These are phyloP conservation scores for Phanerochaete sordida DNA, from an alignment of 768 basidiomycete genomes.

Conservation along the genomic window DNA sequence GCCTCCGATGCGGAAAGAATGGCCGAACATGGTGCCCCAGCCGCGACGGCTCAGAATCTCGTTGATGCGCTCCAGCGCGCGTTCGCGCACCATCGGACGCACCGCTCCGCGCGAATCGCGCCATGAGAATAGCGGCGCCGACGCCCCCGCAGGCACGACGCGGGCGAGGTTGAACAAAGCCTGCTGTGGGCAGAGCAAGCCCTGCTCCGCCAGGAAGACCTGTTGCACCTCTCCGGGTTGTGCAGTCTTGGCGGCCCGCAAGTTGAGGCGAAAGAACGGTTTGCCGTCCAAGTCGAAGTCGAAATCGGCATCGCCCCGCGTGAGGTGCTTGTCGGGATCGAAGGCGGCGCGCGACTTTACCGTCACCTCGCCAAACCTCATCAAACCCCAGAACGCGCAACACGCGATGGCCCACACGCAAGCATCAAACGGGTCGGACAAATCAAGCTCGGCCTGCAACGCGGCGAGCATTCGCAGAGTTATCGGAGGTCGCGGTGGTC, in stretches of 20 bases:
- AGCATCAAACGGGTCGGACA: slow-evolving; percentile 26
- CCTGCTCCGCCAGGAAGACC: slow-evolving; percentile 24
- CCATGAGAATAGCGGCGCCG: not conserved
- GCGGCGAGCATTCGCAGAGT: slow-evolving; percentile 30
- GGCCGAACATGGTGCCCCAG: not conserved
- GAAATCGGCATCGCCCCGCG: slow-evolving; percentile 17
- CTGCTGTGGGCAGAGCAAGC: slow-evolving; percentile 25
- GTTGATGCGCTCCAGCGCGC: slow-evolving; percentile 4
- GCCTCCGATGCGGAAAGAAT: slow-evolving; percentile 11
- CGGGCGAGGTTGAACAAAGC: slow-evolving; percentile 29
- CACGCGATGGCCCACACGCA: slow-evolving; percentile 34
- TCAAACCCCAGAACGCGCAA: slow-evolving; percentile 33
- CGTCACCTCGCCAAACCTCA: slow-evolving; percentile 35
- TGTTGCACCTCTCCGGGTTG: slow-evolving; percentile 28
- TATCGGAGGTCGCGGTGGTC: slow-evolving; percentile 30
- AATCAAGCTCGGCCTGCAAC: slow-evolving; percentile 14
- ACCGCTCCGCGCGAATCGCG: not conserved
- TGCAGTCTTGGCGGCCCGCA: slow-evolving; percentile 37
- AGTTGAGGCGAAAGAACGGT: slow-evolving; percentile 26
- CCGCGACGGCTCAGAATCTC: not conserved
- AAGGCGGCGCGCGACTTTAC: slow-evolving; percentile 23
- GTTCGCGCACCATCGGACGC: slow-evolving; percentile 3
- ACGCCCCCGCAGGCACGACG: slow-evolving; percentile 24
- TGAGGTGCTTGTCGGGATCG: slow-evolving; percentile 22
- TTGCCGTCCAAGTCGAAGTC: slow-evolving; percentile 22